phyloP scores from a whole-genome alignment of 129 eudicot species.

The Ambrosia artemisiifolia region DNA sequence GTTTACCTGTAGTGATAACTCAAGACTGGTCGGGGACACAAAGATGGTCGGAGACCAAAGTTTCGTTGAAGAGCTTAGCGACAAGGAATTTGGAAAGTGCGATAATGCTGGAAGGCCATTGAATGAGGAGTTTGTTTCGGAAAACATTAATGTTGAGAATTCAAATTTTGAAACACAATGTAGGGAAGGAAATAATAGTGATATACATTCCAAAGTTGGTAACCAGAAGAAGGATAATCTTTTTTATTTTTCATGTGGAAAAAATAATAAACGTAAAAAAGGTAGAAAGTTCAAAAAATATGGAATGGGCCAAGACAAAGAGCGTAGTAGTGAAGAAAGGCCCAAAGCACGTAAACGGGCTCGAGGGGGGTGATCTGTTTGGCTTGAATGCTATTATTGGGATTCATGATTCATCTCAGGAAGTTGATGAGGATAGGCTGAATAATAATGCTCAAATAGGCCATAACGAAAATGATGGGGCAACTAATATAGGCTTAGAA shows the following conservation, averaged over 20 bases:
- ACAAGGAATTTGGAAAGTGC: background rate
- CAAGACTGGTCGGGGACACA: background rate
- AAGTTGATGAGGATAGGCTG: too few relatives aligned
- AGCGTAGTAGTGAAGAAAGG: background rate
- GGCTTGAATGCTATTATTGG: background rate
- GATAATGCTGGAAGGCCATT: background rate
- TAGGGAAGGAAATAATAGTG: background rate
- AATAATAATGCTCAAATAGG: too few relatives aligned
- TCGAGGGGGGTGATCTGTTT: background rate
- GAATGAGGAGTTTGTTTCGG: background rate
- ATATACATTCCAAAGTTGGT: background rate
- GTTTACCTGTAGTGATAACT: background rate
- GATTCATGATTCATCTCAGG: background rate
- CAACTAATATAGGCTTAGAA: background rate
- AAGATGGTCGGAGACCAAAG: background rate
- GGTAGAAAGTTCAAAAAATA: background rate
- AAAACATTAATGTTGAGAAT: background rate
- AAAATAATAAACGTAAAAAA: background rate
- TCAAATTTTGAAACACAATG: background rate
- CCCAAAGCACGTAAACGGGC: background rate
- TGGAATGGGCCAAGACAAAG: background rate
- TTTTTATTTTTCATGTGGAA: background rate
- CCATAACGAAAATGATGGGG: background rate
- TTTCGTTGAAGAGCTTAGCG: background rate
- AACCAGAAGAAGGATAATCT: background rate